Evolutionary conservation across 75 land plant genomes (phyloP), one percentile per base, ranked within the genome.

Genomic region (Selaginella moellendorffii): DNA sequence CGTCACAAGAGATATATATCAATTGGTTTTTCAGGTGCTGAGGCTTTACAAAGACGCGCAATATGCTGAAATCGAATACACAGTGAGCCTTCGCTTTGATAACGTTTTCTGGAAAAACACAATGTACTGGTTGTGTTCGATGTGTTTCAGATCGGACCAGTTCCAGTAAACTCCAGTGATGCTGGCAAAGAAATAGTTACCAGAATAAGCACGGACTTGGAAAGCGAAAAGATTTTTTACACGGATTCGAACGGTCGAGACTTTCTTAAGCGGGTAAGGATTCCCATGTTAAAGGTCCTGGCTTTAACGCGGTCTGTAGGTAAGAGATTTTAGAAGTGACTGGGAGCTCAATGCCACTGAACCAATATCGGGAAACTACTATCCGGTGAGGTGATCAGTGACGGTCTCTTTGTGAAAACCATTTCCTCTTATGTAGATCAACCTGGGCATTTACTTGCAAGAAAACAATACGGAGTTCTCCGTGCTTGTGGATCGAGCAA

Each of bases 161-260:
- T 87, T 1, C 92, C 92, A 0, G 59, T 63, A 0, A 84, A 87
- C n/a, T 36, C 46, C 14, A 87, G 84, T 77, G 60, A 74, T 28
- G 53, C 78, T 74, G 92, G 92, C 30, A 84, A 87, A 61, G 92
- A 87, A 61, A 76, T 87, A 30, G 74, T 82, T n/a, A 79, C 81
- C 2, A 66, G 67, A 53, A 21, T 87, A 31, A 82, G 79, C 31
- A 64, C 85, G 24, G 74, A 82, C 29, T 75, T 87, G 88, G 72
- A 29, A 24, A 82, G 83, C n/a, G 59, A 87, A 26, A 76, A 78
- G 61, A 68, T 64, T 25, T 87, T 80, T 54, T 87, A 87, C 53
- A 87, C 92, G 29, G 91, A 87, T 70, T 84, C 91, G 0, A 87
- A 81, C 71, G 91, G 85, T 30, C 72, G 91, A 52, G 88, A 87